A percentile compares a stretch with the other conserved stretches of the same genome.
phyloP scores from a whole-genome alignment of 495 filamentous ascomycete genomes.

The Aspergillus coremiiformis region DNA sequence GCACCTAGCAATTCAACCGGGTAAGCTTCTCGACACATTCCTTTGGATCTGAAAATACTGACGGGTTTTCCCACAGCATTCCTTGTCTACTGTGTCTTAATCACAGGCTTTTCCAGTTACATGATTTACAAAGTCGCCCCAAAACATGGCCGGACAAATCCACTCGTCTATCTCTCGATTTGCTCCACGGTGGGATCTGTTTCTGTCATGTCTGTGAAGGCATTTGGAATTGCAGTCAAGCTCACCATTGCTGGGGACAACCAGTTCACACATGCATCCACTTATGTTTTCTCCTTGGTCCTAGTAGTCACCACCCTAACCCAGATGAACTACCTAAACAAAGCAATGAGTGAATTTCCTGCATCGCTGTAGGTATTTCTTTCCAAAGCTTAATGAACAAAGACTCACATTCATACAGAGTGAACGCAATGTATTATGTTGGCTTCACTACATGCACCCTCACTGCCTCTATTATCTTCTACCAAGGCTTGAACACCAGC shows the following conservation, averaged over 20 bases:
- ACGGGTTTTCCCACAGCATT: constrained; percentile 54
- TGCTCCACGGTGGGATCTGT: constrained; percentile 95
- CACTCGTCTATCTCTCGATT: constrained; percentile 90
- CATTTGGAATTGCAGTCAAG: constrained; percentile 94
- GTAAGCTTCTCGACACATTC: constrained; percentile 40
- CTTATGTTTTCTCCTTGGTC: constrained; percentile 94
- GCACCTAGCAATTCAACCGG: constrained; percentile 77
- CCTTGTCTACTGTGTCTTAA: constrained; percentile 68
- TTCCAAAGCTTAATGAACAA: background rate
- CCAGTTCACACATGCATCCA: constrained; percentile 87
- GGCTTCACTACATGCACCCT: constrained; percentile 96
- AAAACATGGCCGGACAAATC: constrained; percentile 83
- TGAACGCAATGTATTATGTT: constrained; percentile 97
- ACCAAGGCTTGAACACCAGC: constrained; percentile 93
- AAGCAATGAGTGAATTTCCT: constrained; percentile 91
- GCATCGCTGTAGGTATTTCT: constrained; percentile 74
- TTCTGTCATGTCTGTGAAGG: constrained; percentile 97
- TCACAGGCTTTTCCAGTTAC: constrained; percentile 71
- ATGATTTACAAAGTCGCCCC: constrained; percentile 97
- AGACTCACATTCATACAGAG: constrained; percentile 51
- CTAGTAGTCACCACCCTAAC: constrained; percentile 88
- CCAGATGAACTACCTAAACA: constrained; percentile 99
- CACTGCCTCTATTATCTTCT: constrained; percentile 95
- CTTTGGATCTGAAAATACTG: background rate
- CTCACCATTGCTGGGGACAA: constrained; percentile 86